Percentiles rank a stretch among this genome's conserved stretches.
These are phyloP conservation scores for Penicillium dipodomyicola DNA, from an alignment of 495 filamentous ascomycete genomes.

Conservation along the genomic window DNA sequence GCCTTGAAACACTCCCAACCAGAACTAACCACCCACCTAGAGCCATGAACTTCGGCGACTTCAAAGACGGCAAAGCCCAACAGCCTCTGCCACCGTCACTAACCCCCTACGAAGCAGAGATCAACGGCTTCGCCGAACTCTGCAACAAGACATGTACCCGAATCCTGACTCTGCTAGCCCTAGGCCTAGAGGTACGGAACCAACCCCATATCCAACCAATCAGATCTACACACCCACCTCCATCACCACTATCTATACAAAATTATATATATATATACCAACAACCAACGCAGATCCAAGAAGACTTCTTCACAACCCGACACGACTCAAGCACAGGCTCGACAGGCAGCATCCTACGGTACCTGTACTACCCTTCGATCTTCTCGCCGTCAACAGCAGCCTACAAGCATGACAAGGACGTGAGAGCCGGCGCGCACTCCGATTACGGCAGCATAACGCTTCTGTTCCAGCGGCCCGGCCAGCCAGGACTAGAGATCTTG, in stretches of 20 bases:
- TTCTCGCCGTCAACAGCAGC: constrained; percentile 33
- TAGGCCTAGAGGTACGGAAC: constrained; percentile 62
- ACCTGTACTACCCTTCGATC: constrained; percentile 74
- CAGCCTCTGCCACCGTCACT: constrained; percentile 75
- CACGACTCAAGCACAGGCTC: constrained; percentile 59
- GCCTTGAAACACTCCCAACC: not conserved
- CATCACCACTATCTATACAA: not conserved
- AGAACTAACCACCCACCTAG: constrained; percentile 42
- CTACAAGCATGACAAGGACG: constrained; percentile 52
- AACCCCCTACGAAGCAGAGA: constrained; percentile 53
- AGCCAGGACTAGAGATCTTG: constrained; percentile 84
- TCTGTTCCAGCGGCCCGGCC: constrained; percentile 74
- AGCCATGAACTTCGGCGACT: constrained; percentile 90
- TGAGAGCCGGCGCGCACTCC: constrained; percentile 67
- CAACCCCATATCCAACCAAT: not conserved
- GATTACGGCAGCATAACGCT: constrained; percentile 68
- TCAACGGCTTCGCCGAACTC: constrained; percentile 61
- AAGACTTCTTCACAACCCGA: constrained; percentile 70
- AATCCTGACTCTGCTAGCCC: constrained; percentile 70
- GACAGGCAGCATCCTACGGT: constrained; percentile 75
- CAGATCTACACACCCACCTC: not conserved
- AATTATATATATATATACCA: constrained; percentile 25
- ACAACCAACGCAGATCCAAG: constrained; percentile 37
- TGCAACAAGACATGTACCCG: constrained; percentile 74
- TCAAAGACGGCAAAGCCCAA: constrained; percentile 65